phyloP scores from a whole-genome alignment of 163 green algal genomes.

The Chloromonas sp. region DNA sequence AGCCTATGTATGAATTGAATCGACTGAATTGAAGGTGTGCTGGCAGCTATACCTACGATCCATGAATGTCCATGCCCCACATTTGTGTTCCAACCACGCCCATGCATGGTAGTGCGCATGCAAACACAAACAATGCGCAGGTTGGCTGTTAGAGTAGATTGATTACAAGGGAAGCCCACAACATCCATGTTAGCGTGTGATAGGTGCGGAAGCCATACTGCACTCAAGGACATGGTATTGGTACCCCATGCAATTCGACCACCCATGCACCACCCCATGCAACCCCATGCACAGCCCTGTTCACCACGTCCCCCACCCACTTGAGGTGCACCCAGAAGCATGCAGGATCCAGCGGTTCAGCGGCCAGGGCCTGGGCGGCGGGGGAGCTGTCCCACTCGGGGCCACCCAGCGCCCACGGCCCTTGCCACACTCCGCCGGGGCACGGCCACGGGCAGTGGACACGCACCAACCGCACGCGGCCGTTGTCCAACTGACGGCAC shows the following conservation, averaged over 20 bases:
- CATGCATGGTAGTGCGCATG: background rate
- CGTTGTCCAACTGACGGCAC: conserved; percentile 5
- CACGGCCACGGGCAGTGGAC: conserved; percentile 41
- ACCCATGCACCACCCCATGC: background rate
- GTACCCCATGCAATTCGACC: background rate
- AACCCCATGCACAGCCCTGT: background rate
- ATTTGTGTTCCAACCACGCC: too few species aligned
- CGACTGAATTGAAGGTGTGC: background rate
- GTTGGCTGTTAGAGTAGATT: too few species aligned
- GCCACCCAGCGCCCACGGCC: conserved; percentile 19
- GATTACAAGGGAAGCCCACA: too few species aligned
- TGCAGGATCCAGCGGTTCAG: conserved; percentile 24
- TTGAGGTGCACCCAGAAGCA: conserved; percentile 42
- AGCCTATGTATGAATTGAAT: background rate
- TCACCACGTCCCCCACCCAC: conserved; percentile 6
- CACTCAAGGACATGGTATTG: background rate
- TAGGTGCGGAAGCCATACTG: background rate
- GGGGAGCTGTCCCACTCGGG: conserved; percentile 4
- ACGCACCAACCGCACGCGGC: conserved; percentile 25
- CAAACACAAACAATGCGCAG: background rate
- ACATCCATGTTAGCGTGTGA: too few species aligned
- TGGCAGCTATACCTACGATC: too few species aligned
- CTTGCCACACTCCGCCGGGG: conserved; percentile 33
- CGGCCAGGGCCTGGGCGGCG: conserved; percentile 11
- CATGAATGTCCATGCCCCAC: too few species aligned